Conservation (phyloP, 441 rosid species). For the Iberis amara region DNA sequence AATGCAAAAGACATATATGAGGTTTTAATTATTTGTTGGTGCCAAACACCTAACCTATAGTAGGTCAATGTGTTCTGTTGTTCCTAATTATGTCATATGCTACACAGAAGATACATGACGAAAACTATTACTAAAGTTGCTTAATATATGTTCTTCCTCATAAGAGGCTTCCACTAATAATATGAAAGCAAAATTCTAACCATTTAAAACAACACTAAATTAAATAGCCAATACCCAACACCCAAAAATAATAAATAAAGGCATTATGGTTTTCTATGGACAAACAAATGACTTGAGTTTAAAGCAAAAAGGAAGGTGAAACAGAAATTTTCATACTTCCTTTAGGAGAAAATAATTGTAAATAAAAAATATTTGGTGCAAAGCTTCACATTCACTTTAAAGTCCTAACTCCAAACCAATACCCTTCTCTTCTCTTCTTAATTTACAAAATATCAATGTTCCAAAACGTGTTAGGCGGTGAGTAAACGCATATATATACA, state of each 20-base stretch:
- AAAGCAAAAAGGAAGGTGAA: slow-evolving; percentile 37
- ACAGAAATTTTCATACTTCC: slow-evolving; percentile 26
- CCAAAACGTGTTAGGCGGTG: too few species aligned
- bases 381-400: slow-evolving; percentile 30
- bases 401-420: neutral
- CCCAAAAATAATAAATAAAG: slow-evolving; percentile 2
- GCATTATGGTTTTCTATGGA: slow-evolving; percentile 15
- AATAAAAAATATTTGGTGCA: slow-evolving; percentile 25
- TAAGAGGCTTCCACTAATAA: slow-evolving; percentile 20
- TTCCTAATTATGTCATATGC: slow-evolving; percentile 19
- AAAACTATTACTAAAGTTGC: slow-evolving; percentile 23
- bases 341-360: neutral
- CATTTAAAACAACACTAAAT: slow-evolving; percentile 5
- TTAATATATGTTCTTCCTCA: slow-evolving; percentile 16
- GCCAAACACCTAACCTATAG: slow-evolving; percentile 30
- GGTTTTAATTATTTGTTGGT: slow-evolving; percentile 28
- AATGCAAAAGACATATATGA: slow-evolving; percentile 28
- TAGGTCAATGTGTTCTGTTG: slow-evolving; percentile 22
- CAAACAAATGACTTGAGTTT: slow-evolving; percentile 27
- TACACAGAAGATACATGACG: slow-evolving; percentile 19
- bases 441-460: too few species aligned
- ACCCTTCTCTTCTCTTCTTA: too few species aligned
- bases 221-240: neutral
- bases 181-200: slow-evolving; percentile 27
- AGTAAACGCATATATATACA: too few species aligned